Base-by-base conservation (phyloP, 768 basidiomycete genomes). In the Sarcodon sp. region DNA sequence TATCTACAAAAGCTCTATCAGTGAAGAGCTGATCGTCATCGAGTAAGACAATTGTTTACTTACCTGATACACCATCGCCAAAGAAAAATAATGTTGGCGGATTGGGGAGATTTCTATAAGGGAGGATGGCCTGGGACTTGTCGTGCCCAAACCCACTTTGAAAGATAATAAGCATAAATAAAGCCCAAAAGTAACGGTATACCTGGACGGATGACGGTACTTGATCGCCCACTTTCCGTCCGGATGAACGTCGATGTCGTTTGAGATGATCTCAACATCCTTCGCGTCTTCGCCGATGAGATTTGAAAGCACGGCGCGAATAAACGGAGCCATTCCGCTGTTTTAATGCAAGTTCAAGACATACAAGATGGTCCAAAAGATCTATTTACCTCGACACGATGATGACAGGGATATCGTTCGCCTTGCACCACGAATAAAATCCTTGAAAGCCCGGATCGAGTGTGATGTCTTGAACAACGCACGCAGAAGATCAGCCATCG, bases 51-150 rank as follows among this genome's bases (percentile, higher is more conserved):
- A 33, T 11, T 41, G n/a, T 9, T 21, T 31, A 66, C 75, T 37
- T 50, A 87, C 90, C 91, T 48, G 89, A 92, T 45, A 96, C 96
- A 33, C 96, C 96, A 61, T 99, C 96, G 0, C 96, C 96, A 53
- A 96, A 93, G 77, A 96, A 99, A 67, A 99, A 94, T 8, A 94
- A 69, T 1, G 76, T 80, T 2, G 96, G 94, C 4, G 81, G 78
- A 43, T 77, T 61, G 6, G 68, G 55, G 38, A 93, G 71, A 37
- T 70, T 66, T n/a, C 80, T 72, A 66, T 97, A 99, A 0, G 89
- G 93, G 33, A 93, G 68, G 55, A 98, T 97, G 2, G 94, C 90
- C 55, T 83, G 84, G 6, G 87, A 90, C 67, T 99, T 99, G 66
- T 99, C 96, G 61, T 99, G 96, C 0, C 96, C 96, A 57, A 76